A percentile compares a stretch with the other conserved stretches of the same genome.
Evolutionary conservation across 805 yeast species (phyloP).

Genomic region (Sporopachydermia quercuum): DNA sequence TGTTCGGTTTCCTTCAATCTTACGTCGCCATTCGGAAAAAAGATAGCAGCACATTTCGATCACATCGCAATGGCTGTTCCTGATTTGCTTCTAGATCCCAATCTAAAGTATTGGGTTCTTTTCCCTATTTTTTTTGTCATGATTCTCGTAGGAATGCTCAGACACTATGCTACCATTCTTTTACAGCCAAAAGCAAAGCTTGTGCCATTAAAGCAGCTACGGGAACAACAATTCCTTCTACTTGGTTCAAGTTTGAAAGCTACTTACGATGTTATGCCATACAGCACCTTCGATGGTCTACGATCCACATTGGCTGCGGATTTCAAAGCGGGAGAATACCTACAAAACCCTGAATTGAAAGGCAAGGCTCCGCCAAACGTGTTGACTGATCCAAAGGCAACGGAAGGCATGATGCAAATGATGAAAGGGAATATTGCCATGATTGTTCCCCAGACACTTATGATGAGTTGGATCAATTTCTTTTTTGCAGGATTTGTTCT

Average conservation of each 20-base stretch:
- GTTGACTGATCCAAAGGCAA: conserved; percentile 51
- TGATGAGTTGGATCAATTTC: conserved; percentile 93
- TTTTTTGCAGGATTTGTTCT: conserved; percentile 86
- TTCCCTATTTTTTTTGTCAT: conserved; percentile 81
- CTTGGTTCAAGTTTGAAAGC: conserved; percentile 43
- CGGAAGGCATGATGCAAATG: conserved; percentile 63
- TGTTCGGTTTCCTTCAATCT: too few relatives aligned
- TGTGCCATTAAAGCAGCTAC: conserved; percentile 32
- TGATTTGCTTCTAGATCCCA: conserved; percentile 62
- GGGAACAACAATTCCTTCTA: conserved; percentile 50
- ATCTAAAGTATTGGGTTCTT: conserved; percentile 77
- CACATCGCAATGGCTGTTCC: conserved; percentile 22
- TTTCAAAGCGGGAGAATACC: conserved; percentile 38
- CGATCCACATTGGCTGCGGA: conserved; percentile 31
- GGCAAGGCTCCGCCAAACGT: conserved; percentile 38
- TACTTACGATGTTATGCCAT: conserved; percentile 37
- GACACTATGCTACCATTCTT: conserved; percentile 52
- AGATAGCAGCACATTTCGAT: too few relatives aligned
- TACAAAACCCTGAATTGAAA: conserved; percentile 31
- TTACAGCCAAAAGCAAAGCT: conserved; percentile 44
- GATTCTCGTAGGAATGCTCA: conserved; percentile 71
- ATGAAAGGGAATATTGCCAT: conserved; percentile 71
- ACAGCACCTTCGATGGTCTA: conserved; percentile 37
- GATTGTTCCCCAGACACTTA: conserved; percentile 80
- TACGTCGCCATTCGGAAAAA: too few relatives aligned